phyloP scores from a whole-genome alignment of 2,329 filamentous ascomycete species.

The Ophiosphaerella korrae region DNA sequence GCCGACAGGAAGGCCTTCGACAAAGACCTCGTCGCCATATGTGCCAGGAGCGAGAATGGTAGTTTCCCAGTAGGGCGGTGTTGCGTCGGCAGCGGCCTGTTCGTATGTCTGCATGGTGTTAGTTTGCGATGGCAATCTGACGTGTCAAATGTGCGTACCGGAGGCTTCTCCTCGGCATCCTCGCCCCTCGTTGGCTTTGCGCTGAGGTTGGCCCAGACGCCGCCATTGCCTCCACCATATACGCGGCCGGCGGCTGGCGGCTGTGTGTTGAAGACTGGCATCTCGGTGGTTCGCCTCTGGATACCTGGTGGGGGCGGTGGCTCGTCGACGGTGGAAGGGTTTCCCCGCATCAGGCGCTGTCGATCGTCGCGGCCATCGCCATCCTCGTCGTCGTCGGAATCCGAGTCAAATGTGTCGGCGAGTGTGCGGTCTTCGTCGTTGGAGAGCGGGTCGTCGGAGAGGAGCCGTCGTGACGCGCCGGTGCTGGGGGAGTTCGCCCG shows the following conservation, averaged over 20 bases:
- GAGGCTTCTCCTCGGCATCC: constrained; percentile 88
- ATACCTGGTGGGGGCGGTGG: constrained; percentile 42
- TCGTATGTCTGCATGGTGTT: constrained; percentile 78
- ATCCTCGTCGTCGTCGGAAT: constrained; percentile 69
- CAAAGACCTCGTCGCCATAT: constrained; percentile 92
- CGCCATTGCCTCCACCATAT: constrained; percentile 81
- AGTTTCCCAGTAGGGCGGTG: constrained; percentile 98
- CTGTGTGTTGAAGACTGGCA: constrained; percentile 57
- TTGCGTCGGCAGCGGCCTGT: constrained; percentile 94
- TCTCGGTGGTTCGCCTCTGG: constrained; percentile 57
- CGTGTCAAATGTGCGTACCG: constrained; percentile 65
- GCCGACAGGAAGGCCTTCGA: constrained; percentile 92
- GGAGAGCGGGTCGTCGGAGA: constrained; percentile 57
- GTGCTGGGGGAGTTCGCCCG: constrained; percentile 70
- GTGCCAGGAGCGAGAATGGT: constrained; percentile 93
- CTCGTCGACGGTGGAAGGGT: constrained; percentile 37
- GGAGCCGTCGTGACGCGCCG: constrained; percentile 56
- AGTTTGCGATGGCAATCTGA: constrained; percentile 26
- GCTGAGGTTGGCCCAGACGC: constrained; percentile 93
- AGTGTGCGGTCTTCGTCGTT: constrained; percentile 76
- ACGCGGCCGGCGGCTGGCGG: constrained; percentile 55
- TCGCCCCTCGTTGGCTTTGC: constrained; percentile 85
- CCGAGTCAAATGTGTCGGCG: constrained; percentile 85
- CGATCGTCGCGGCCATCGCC: constrained; percentile 78
- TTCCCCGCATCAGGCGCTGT: constrained; percentile 81